phyloP scores from a whole-genome alignment of 441 rosid species.

The Adansonia madagascariensis region DNA sequence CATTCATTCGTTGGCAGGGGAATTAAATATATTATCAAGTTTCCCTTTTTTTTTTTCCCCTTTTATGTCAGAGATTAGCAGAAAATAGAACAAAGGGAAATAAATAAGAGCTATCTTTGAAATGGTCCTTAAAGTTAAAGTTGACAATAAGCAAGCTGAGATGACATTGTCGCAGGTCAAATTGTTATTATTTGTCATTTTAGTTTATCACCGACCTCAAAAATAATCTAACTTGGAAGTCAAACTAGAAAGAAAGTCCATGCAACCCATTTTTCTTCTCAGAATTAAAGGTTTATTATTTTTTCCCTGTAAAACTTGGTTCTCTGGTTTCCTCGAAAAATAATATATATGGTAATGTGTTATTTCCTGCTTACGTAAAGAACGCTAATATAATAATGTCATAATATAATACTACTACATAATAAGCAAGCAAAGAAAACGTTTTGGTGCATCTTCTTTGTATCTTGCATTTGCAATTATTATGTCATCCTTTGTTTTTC shows the following conservation, averaged over 20 bases:
- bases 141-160: neutral
- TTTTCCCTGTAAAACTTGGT: neutral
- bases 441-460: neutral
- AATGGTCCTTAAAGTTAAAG: neutral
- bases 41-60: no score
- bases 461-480: slow-evolving; percentile 31
- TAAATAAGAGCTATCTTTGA: slow-evolving; percentile 1
- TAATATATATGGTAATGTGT: neutral
- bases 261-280: neutral
- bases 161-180: slow-evolving; percentile 1
- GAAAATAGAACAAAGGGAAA: neutral
- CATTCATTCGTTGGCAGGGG: slow-evolving; percentile 8
- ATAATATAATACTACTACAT: neutral
- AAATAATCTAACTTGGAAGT: neutral
- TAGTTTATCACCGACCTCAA: slow-evolving; percentile 6
- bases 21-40: neutral
- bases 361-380: slow-evolving; percentile 22
- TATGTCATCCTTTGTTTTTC: slow-evolving; percentile 20
- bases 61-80: neutral
- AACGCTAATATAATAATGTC: neutral
- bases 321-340: neutral
- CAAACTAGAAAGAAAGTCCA: neutral
- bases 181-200: neutral
- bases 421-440: slow-evolving; percentile 19
- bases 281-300: neutral